Evolutionary conservation across 176 grass and related monocot species (phyloP).

Genomic region (Bonia amplexicaulis): DNA sequence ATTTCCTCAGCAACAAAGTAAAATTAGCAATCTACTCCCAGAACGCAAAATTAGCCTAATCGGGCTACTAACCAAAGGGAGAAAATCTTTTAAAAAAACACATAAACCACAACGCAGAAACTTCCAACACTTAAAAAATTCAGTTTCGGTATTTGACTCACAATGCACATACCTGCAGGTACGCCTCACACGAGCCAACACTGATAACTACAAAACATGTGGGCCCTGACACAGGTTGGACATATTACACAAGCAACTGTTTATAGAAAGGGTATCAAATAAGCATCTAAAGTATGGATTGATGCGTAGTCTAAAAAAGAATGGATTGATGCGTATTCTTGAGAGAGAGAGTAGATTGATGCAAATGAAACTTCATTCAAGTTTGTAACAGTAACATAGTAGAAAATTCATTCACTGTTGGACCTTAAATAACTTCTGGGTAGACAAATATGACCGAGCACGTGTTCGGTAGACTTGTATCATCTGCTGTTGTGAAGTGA

Average conservation of each 20-base stretch:
- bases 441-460: not conserved
- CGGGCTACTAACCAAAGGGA: not conserved
- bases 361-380: not conserved
- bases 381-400: not conserved
- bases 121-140: not conserved
- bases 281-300: not conserved
- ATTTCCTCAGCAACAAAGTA: not conserved
- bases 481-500: not conserved
- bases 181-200: not conserved
- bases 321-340: not conserved
- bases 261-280: not conserved
- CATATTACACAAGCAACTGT: slow-evolving; percentile 50
- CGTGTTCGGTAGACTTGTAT: not conserved
- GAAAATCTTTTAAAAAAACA: not conserved
- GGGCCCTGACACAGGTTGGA: slow-evolving; percentile 38
- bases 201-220: not conserved
- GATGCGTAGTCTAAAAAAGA: not conserved
- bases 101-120: not conserved
- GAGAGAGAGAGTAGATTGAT: not conserved
- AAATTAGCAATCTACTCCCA: slow-evolving; percentile 7
- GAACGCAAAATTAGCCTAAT: not conserved
- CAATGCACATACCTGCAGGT: not conserved
- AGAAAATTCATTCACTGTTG: not conserved
- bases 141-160: not conserved
- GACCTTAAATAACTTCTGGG: slow-evolving; percentile 80